A percentile compares a stretch with the other conserved stretches of the same genome.
phyloP scores from a whole-genome alignment of 2,329 filamentous ascomycete genomes.

The Epichloe brachyelytri region DNA sequence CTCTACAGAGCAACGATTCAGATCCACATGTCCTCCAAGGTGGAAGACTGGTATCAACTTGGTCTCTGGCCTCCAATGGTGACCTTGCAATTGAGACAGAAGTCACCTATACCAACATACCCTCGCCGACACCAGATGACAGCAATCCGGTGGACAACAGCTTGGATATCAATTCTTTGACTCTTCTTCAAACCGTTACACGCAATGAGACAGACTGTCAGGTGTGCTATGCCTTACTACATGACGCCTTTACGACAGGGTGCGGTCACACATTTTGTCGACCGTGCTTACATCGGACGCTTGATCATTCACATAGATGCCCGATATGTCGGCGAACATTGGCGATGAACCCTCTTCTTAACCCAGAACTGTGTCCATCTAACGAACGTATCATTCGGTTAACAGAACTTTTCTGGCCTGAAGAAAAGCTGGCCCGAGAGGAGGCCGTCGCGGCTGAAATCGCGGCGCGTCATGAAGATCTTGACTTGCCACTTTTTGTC shows the following conservation, averaged over 20 bases:
- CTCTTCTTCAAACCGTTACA: slow-evolving; percentile 45
- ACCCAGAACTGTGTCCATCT: slow-evolving; percentile 28
- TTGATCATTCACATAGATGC: slow-evolving; percentile 68
- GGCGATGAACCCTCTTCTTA: slow-evolving; percentile 31
- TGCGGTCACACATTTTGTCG: slow-evolving; percentile 89
- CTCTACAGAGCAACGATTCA: slow-evolving; percentile 22
- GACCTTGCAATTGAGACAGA: slow-evolving; percentile 44
- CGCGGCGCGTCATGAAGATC: slow-evolving; percentile 38
- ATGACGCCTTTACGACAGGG: slow-evolving; percentile 70
- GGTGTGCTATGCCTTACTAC: slow-evolving; percentile 70
- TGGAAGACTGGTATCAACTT: slow-evolving; percentile 53
- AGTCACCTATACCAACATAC: slow-evolving; percentile 31
- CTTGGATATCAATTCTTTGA: slow-evolving; percentile 21
- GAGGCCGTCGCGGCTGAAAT: slow-evolving; percentile 45
- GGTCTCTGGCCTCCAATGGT: slow-evolving; percentile 49
- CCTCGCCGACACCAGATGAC: slow-evolving; percentile 2
- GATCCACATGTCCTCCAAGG: slow-evolving; percentile 31
- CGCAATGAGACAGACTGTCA: slow-evolving; percentile 73
- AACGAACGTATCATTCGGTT: slow-evolving; percentile 54
- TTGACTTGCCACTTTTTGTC: slow-evolving; percentile 62
- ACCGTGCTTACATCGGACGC: slow-evolving; percentile 59
- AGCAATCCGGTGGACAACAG: neutral
- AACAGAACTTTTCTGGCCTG: slow-evolving; percentile 55
- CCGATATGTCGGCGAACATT: slow-evolving; percentile 65
- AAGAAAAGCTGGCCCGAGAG: slow-evolving; percentile 45